Conservation (phyloP, 2,329 filamentous ascomycete genomes). For the Daldinia sp. region DNA sequence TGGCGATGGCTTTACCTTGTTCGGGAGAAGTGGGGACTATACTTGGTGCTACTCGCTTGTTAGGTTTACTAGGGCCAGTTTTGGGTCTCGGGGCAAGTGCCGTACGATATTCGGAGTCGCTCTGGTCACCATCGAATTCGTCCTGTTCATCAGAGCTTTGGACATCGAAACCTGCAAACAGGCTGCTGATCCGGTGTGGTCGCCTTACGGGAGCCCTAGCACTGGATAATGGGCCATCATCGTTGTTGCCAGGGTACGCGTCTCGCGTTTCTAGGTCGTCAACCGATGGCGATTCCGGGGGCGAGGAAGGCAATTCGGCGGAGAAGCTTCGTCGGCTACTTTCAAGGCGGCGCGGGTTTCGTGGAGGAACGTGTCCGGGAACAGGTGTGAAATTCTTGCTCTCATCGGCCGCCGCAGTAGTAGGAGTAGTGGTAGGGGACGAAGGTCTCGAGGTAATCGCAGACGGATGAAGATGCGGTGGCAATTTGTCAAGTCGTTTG, state of each 20-base stretch:
- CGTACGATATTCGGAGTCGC: slow-evolving; percentile 76
- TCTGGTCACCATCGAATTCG: slow-evolving; percentile 72
- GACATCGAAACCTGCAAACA: slow-evolving; percentile 88
- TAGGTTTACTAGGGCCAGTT: slow-evolving; percentile 53
- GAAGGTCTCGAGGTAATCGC: slow-evolving; percentile 73
- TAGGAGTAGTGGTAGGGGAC: slow-evolving; percentile 59
- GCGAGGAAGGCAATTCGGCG: slow-evolving; percentile 64
- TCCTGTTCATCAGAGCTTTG: slow-evolving; percentile 75
- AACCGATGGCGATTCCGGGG: slow-evolving; percentile 52
- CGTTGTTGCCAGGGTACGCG: slow-evolving; percentile 82
- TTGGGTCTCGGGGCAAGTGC: slow-evolving; percentile 71
- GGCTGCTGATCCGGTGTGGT: slow-evolving; percentile 81
- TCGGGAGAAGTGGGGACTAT: slow-evolving; percentile 60
- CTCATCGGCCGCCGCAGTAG: slow-evolving; percentile 52
- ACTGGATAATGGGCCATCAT: slow-evolving; percentile 77
- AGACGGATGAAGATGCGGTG: slow-evolving; percentile 82
- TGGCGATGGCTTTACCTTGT: slow-evolving; percentile 43
- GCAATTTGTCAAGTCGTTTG: slow-evolving; percentile 78
- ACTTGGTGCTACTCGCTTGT: slow-evolving; percentile 59
- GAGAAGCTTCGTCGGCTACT: slow-evolving; percentile 59
- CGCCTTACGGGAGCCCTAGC: slow-evolving; percentile 72
- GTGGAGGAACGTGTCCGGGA: slow-evolving; percentile 67
- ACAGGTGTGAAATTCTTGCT: slow-evolving; percentile 62
- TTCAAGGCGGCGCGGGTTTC: slow-evolving; percentile 69
- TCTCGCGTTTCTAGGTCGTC: slow-evolving; percentile 64